Evolutionary conservation across 139 green algal genomes (phyloP).

Genomic region (Gonium pectorale): DNA sequence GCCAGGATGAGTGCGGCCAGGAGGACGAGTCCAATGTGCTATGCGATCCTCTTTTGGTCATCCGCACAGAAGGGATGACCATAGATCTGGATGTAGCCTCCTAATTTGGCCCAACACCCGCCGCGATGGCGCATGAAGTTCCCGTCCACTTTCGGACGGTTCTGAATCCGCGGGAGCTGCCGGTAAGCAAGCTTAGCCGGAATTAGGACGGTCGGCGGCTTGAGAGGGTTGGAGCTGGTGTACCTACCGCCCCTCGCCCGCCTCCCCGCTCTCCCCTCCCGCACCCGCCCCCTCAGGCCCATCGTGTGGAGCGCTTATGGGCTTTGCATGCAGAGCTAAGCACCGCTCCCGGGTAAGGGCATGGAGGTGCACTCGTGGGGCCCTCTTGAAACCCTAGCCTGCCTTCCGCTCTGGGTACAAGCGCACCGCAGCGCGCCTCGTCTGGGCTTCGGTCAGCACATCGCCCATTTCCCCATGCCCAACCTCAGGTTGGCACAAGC

Average conservation of each 20-base stretch:
- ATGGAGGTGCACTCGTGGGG: no score
- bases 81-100: no score
- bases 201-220: not conserved
- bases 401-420: not conserved
- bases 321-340: not conserved
- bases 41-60: no score
- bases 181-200: not conserved
- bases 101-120: not conserved
- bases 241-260: not conserved
- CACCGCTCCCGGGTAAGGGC: conserved; percentile 2
- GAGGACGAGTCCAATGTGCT: no score
- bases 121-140: conserved; percentile 13
- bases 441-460: not conserved
- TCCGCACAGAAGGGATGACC: no score
- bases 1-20: no score
- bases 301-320: conserved; percentile 17
- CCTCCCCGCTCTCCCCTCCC: not conserved
- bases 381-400: not conserved
- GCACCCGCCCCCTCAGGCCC: not conserved
- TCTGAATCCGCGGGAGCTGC: conserved; percentile 11
- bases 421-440: not conserved
- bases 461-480: not conserved
- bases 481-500: conserved; percentile 8
- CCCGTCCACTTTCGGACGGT: not conserved
- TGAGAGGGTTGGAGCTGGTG: not conserved